phyloP scores from a whole-genome alignment of 768 basidiomycete species.

The Lactarius hengduanensis region DNA sequence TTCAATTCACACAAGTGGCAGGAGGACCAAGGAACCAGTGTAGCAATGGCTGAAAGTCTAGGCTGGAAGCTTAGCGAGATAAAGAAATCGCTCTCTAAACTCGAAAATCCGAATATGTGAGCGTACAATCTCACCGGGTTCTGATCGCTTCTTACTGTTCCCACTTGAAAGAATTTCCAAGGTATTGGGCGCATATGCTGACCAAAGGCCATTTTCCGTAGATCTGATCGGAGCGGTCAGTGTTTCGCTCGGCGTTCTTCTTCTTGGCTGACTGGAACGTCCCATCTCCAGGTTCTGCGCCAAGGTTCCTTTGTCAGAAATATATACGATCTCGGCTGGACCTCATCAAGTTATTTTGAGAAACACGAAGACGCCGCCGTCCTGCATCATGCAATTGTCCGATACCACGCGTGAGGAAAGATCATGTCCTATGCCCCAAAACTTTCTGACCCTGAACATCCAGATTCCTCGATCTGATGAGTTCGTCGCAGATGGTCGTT shows the following conservation, averaged over 20 bases:
- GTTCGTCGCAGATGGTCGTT: slow-evolving; percentile 44
- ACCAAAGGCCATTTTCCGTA: slow-evolving; percentile 53
- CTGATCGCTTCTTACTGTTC: background rate
- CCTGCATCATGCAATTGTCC: slow-evolving; percentile 48
- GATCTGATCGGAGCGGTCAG: slow-evolving; percentile 58
- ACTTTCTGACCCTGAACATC: background rate
- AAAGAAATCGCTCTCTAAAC: background rate
- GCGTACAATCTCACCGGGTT: background rate
- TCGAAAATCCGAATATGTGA: slow-evolving; percentile 14
- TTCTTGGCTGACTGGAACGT: background rate
- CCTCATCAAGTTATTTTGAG: slow-evolving; percentile 43
- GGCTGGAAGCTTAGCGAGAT: slow-evolving; percentile 22
- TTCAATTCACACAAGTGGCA: slow-evolving; percentile 22
- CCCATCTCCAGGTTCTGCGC: slow-evolving; percentile 46
- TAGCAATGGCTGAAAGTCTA: slow-evolving; percentile 24
- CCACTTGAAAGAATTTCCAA: slow-evolving; percentile 37
- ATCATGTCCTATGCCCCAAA: background rate
- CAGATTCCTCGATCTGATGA: slow-evolving; percentile 58
- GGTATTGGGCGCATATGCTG: slow-evolving; percentile 51
- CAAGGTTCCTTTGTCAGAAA: slow-evolving; percentile 56
- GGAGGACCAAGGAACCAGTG: slow-evolving; percentile 7
- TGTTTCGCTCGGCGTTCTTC: background rate
- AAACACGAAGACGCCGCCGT: slow-evolving; percentile 40
- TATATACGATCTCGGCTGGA: slow-evolving; percentile 55
- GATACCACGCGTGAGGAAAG: slow-evolving; percentile 55